Percentiles rank a stretch among this genome's conserved stretches.
phyloP scores from a whole-genome alignment of 768 basidiomycete genomes.

The Rhodocollybia butyracea region DNA sequence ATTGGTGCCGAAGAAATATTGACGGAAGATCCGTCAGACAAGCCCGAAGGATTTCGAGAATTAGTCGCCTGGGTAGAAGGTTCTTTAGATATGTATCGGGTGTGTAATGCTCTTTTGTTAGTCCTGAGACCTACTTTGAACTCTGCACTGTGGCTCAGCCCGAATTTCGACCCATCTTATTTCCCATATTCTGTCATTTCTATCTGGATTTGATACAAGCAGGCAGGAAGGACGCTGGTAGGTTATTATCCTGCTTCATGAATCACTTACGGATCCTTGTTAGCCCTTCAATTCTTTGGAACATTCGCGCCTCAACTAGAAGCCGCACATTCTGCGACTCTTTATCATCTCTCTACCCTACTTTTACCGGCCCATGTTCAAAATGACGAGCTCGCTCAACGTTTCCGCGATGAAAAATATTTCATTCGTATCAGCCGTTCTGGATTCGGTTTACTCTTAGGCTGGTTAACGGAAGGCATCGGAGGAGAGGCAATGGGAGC shows the following conservation, averaged over 20 bases:
- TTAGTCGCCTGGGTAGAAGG: slow-evolving; percentile 89
- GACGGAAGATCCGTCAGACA: slow-evolving; percentile 78
- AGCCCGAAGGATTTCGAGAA: slow-evolving; percentile 82
- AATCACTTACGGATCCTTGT: not conserved
- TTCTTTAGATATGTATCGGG: slow-evolving; percentile 88
- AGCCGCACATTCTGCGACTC: slow-evolving; percentile 58
- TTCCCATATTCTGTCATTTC: slow-evolving; percentile 96
- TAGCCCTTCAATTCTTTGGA: slow-evolving; percentile 74
- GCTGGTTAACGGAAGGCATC: slow-evolving; percentile 93
- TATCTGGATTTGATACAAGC: slow-evolving; percentile 92
- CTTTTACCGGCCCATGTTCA: slow-evolving; percentile 82
- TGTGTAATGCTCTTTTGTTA: slow-evolving; percentile 30
- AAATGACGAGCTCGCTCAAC: slow-evolving; percentile 76
- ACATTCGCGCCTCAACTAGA: slow-evolving; percentile 68
- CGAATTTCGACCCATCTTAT: slow-evolving; percentile 89
- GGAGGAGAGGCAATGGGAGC: slow-evolving; percentile 82
- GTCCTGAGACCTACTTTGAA: slow-evolving; percentile 3
- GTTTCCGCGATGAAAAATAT: slow-evolving; percentile 90
- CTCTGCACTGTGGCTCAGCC: slow-evolving; percentile 48
- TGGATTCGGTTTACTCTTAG: slow-evolving; percentile 86
- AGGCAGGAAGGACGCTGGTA: slow-evolving; percentile 88
- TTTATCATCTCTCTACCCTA: slow-evolving; percentile 79
- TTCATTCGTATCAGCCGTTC: slow-evolving; percentile 86
- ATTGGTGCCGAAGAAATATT: slow-evolving; percentile 83
- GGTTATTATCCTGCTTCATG: slow-evolving; percentile 20